Evolutionary conservation across 352 stramenopile species (phyloP).

Genomic region (Pythium sukuiense): DNA sequence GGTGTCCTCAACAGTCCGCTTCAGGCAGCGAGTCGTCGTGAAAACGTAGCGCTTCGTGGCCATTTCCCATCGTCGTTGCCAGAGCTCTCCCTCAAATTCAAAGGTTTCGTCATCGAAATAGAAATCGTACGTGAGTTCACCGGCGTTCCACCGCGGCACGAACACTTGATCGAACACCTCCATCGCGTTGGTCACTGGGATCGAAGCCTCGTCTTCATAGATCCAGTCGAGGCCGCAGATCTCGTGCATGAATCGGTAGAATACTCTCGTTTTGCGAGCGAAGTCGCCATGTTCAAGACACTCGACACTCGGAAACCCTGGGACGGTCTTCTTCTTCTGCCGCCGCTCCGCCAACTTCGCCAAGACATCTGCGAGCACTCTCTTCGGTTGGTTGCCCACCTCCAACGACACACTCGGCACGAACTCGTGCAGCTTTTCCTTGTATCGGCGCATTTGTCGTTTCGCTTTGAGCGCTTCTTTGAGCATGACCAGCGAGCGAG

Average conservation of each 20-base stretch:
- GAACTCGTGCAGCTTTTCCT: constrained; percentile 39
- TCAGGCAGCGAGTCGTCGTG: constrained; percentile 30
- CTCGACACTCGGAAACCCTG: constrained; percentile 36
- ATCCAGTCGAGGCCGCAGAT: constrained; percentile 50
- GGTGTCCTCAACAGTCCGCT: not conserved
- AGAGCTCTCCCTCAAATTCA: constrained; percentile 37
- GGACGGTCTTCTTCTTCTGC: constrained; percentile 31
- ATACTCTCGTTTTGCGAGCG: constrained; percentile 39
- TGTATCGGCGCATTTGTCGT: constrained; percentile 43
- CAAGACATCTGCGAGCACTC: not conserved
- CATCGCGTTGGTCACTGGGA: constrained; percentile 43
- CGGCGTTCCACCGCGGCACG: constrained; percentile 48
- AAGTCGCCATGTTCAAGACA: constrained; percentile 38
- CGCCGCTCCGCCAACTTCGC: constrained; percentile 13
- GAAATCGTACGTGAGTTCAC: constrained; percentile 50
- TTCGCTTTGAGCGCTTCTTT: constrained; percentile 45
- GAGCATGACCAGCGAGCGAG: constrained; percentile 27
- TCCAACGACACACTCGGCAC: constrained; percentile 17
- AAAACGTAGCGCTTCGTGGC: constrained; percentile 36
- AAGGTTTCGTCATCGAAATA: constrained; percentile 59
- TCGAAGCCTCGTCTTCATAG: constrained; percentile 42
- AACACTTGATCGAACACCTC: constrained; percentile 45
- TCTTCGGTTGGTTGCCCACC: not conserved
- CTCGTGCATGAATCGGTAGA: constrained; percentile 51
- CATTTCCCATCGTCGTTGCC: constrained; percentile 37